Evolutionary conservation across 345 rosid genomes (phyloP), one percentile per base, ranked within the genome.

Genomic region (Hibiscus mutabilis): DNA sequence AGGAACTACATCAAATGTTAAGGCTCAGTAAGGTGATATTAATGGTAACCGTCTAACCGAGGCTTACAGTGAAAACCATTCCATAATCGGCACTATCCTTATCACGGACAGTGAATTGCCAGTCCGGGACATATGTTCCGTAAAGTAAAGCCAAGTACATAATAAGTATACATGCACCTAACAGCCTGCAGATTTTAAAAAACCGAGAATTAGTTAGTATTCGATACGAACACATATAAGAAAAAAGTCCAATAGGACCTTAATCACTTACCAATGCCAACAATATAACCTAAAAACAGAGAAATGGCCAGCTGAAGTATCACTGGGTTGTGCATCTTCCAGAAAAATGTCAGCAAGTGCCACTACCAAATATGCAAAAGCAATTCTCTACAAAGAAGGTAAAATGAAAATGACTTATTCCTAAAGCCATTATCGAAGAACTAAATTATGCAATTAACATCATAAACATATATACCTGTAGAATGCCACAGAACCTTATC

Each of bases 401-500:
- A 33, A 24, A 67, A 40, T 27, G 47, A 25, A 33, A 33, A 42
- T 70, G 24, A 59, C 53, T 19, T 10, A 53, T 19, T 6, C 60
- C 66, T 44, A 44, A 72, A 56, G 13, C 68, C 51, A 57, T 10
- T 56, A 10, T 12, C 14, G 19, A 22, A 64, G n/a, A 15, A 40
- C 60, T 13, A 59, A 55, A 47, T 19, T 10, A 19, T 24, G 24
- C 33, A 37, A n/a, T 9, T 15, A 58, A 40, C 3, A 68, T 27
- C 49, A 37, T 55, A 51, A 62, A 33, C 25, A 68, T 14, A 49
- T 33, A 33, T 19, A 93, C 97, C 98, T 93, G 98, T 6, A 93
- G 92, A 81, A 93, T 88, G 70, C 98, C 98, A 76, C 92, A 89
- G 79, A 86, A 84, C 69, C 98, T 86, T 73, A 93, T 80, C 77